Base-by-base conservation (phyloP, 2,329 filamentous ascomycete species). In the Fusarium sp. region DNA sequence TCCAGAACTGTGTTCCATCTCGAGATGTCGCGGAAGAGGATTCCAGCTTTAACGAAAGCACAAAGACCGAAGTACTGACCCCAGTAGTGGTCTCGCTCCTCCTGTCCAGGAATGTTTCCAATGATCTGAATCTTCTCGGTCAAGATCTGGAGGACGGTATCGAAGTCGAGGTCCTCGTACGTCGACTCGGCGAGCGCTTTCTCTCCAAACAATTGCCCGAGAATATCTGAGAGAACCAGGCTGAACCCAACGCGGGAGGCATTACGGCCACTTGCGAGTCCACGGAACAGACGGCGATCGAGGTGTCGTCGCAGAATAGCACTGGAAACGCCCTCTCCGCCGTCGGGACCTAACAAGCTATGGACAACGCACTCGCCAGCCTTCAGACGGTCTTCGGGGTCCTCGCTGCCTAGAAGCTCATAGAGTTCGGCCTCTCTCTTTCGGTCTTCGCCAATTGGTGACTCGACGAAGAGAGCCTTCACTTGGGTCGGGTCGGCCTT, bases 211-310 rank as follows among this genome's bases (percentile, higher is more conserved):
- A 94, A 81, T 75, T 95, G 89, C 7, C 88, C 85, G 45, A 97
- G 78, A 11, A 97, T 82, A 79, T 98, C 94, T 0, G 94, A 91
- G 71, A 98, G 82, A 0, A 95, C 95, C 58, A 98, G 85, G 56
- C 93, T 97, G 78, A 97, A 98, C 6, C 96, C 96, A 52, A 96
- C 83, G 26, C 96, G 88, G 19, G 95, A 93, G 14, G 93, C 93
- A 81, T 97, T 97, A 60, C 93, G 90, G 57, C 93, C 91, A 78
- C 94, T 98, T 65, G 94, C 94, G 19, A 98, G 88, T 42, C 96
- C 96, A 57, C 93, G 89, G 78, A 98, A 93, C 39, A 99, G 84
- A 26, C 91, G 86, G 76, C 88, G 87, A 68, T 89, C 86, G 30
- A 91, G 80, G 72, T 91, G 89, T 62, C 87, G 82, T 70, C 84